A percentile compares a stretch with the other conserved stretches of the same genome.
These are phyloP conservation scores for Umbelopsis sp. DNA, from an alignment of 371 early-diverging fungal species.

Conservation along the genomic window DNA sequence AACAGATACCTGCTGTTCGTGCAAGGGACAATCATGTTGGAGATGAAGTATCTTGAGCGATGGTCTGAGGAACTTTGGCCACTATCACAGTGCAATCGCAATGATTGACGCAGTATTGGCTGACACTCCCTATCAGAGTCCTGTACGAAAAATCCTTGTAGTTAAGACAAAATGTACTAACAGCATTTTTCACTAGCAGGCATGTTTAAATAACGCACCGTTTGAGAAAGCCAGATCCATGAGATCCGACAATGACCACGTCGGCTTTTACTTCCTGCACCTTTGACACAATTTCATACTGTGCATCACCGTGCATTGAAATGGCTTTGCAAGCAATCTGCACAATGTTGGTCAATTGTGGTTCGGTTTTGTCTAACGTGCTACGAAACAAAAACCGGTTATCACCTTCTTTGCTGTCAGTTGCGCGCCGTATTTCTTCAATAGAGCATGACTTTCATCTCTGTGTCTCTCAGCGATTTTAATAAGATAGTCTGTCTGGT, in stretches of 20 bases:
- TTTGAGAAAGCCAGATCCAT: slow-evolving; percentile 57
- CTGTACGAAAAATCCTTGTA: slow-evolving; percentile 24
- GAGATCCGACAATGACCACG: slow-evolving; percentile 60
- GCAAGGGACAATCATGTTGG: no score
- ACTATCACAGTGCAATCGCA: slow-evolving; percentile 53
- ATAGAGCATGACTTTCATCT: slow-evolving; percentile 44
- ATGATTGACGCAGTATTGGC: slow-evolving; percentile 56
- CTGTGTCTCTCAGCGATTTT: slow-evolving; percentile 42
- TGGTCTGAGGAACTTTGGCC: slow-evolving; percentile 32
- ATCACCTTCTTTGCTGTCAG: slow-evolving; percentile 37
- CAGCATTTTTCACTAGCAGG: no score
- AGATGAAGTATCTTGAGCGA: not conserved
- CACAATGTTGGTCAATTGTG: not conserved
- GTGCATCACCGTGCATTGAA: slow-evolving; percentile 63
- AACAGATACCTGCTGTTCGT: no score
- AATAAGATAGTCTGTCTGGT: slow-evolving; percentile 40
- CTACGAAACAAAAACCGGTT: not conserved
- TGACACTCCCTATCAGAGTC: slow-evolving; percentile 59
- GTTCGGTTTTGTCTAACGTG: not conserved
- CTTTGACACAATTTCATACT: slow-evolving; percentile 58
- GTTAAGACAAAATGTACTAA: not conserved
- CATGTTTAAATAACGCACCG: slow-evolving; percentile 28
- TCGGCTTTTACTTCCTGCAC: slow-evolving; percentile 56
- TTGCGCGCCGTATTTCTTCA: slow-evolving; percentile 36
- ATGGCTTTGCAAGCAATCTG: slow-evolving; percentile 62